A percentile compares a stretch with the other conserved stretches of the same genome.
Evolutionary conservation across 495 filamentous ascomycete species (phyloP).

Genomic region (Penicillium soppii): DNA sequence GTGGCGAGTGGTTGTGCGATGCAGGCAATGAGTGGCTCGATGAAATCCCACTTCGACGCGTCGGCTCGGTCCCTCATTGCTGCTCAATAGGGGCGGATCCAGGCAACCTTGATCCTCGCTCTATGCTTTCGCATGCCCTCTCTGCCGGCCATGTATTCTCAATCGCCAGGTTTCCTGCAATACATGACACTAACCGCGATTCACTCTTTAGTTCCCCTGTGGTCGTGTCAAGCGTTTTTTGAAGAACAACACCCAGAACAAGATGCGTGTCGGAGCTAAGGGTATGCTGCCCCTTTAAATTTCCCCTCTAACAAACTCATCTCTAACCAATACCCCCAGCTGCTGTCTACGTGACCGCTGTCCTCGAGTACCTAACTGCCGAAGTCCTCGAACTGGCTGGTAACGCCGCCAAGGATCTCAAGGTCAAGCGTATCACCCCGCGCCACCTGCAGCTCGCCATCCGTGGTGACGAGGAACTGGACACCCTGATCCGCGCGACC

Average conservation of each 20-base stretch:
- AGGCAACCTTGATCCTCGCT: neutral
- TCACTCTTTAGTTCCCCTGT: constrained; percentile 78
- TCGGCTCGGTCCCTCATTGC: constrained; percentile 19
- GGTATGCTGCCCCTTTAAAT: constrained; percentile 37
- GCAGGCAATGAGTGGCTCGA: constrained; percentile 3
- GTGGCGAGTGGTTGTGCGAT: constrained; percentile 11
- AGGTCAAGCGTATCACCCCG: constrained; percentile 99
- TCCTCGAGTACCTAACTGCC: constrained; percentile 96
- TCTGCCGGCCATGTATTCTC: neutral
- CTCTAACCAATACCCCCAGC: constrained; percentile 45
- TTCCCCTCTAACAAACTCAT: neutral
- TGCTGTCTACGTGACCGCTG: constrained; percentile 96
- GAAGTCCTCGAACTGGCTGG: constrained; percentile 98
- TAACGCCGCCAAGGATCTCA: constrained; percentile 98
- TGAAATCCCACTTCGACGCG: constrained; percentile 19
- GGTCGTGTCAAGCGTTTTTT: constrained; percentile 99
- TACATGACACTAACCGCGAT: constrained; percentile 15
- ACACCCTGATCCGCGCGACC: constrained; percentile 94
- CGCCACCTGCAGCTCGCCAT: constrained; percentile 98
- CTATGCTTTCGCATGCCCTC: constrained; percentile 16
- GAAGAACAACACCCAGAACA: constrained; percentile 98
- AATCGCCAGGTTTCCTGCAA: neutral
- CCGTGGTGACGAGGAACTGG: constrained; percentile 96
- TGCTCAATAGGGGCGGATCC: neutral
- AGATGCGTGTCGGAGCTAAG: constrained; percentile 99